Evolutionary conservation across 495 filamentous ascomycete species (phyloP).

Genomic region (Tuber indicum): DNA sequence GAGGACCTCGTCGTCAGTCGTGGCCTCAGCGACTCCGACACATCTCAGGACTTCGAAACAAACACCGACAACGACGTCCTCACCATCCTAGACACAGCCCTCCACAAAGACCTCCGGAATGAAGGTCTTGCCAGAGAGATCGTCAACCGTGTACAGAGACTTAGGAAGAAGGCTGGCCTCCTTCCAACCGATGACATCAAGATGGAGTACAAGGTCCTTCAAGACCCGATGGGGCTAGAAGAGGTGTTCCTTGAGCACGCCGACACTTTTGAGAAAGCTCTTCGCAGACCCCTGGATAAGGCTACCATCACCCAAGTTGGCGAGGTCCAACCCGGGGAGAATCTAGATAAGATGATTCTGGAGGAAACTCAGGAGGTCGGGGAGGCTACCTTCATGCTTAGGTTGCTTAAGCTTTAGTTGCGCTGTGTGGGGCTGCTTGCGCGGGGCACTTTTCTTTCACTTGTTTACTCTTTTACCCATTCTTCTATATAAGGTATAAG

Average conservation of each 20-base stretch:
- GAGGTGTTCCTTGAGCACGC: constrained; percentile 65
- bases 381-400: constrained; percentile 76
- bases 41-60: constrained; percentile 66
- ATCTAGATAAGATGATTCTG: constrained; percentile 59
- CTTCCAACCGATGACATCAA: constrained; percentile 76
- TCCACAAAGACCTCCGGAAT: constrained; percentile 66
- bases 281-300: constrained; percentile 73
- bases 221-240: constrained; percentile 68
- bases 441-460: background rate
- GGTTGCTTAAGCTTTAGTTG: constrained; percentile 64
- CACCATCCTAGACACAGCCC: constrained; percentile 67
- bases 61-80: constrained; percentile 80
- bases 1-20: constrained; percentile 81
- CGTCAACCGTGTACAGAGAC: constrained; percentile 71
- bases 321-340: constrained; percentile 48
- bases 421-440: background rate
- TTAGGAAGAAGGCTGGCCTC: constrained; percentile 76
- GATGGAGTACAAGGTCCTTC: constrained; percentile 72
- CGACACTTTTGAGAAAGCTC: constrained; percentile 65
- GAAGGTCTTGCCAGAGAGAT: constrained; percentile 76
- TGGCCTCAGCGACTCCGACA: constrained; percentile 61
- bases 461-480: background rate
- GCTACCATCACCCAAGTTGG: constrained; percentile 58
- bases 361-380: constrained; percentile 88
- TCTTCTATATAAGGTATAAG: background rate